These are phyloP conservation scores for Mycogone perniciosa DNA, from an alignment of 2,329 filamentous ascomycete species.

Conservation along the genomic window DNA sequence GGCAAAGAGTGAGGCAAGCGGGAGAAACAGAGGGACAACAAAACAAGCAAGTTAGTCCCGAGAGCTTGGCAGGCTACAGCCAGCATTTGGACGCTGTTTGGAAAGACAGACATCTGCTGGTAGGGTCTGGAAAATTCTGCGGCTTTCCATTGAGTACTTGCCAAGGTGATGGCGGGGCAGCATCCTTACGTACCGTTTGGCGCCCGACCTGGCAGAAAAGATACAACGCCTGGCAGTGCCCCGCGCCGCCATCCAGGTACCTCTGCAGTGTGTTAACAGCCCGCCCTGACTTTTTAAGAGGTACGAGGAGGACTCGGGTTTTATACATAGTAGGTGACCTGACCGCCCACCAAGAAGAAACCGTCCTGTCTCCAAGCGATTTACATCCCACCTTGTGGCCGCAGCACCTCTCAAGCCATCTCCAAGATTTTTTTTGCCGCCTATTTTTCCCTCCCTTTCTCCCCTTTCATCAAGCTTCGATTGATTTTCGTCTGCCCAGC, in stretches of 20 bases:
- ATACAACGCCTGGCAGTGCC: conserved; percentile 7
- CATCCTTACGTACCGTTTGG: conserved; percentile 7
- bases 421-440: conserved; percentile 2
- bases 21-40: no score
- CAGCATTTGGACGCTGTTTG: no score
- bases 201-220: neutral
- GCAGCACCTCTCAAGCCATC: conserved; percentile 5
- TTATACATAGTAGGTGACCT: conserved; percentile 9
- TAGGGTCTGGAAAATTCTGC: conserved; percentile 22
- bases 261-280: neutral
- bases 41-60: no score
- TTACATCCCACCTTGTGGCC: conserved; percentile 7
- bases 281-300: neutral
- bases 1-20: no score
- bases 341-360: conserved; percentile 9
- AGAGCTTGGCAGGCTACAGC: no score
- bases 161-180: conserved; percentile 14
- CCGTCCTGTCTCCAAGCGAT: conserved; percentile 2
- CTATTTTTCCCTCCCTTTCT: neutral
- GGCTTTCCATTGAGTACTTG: conserved; percentile 18
- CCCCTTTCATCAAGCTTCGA: conserved; percentile 1
- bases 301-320: conserved; percentile 3
- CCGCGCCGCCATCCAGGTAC: conserved; percentile 9
- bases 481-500: neutral
- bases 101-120: neutral